Base-by-base conservation (phyloP, 2,329 filamentous ascomycete genomes). In the Tolypocladium ovalisporum region DNA sequence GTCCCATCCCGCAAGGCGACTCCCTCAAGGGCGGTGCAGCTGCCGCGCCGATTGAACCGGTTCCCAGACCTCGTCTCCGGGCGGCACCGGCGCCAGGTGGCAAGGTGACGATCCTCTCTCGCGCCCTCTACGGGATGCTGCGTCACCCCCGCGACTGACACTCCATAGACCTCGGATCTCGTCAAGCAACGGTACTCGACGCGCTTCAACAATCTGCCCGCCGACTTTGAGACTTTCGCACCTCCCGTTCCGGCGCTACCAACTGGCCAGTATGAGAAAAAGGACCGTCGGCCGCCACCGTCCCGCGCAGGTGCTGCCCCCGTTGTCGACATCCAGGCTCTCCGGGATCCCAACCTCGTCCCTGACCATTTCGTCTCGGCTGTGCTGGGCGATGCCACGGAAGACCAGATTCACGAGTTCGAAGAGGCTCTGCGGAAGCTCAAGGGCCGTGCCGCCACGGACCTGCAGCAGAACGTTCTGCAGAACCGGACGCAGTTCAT, bases 401-500 rank as follows among this genome's bases (percentile, higher is more conserved):
- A 96, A 65, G 85, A 89, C 61, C 90, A 96, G 62, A 95, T 97
- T 59, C 83, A 84, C 62, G 86, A 88, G 55, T 97, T 88, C 69
- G 89, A 96, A 69, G 79, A 82, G 54, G 85, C 85, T 27, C 77
- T 97, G 49, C 85, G 85, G 62, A 87, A 87, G 65, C 79, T 94
- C 57, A 93, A 93, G 72, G 81, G 82, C 62, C 84, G 89, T 57
- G 91, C 90, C 10, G 87, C 88, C 6, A 81, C 85, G 54, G 92
- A 97, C 65, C 79, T 99, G 27, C 93, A 97, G 72, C 90, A 95
- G 68, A 97, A 92, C 73, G 88, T 99, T 54, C 93, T 96, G 73
- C 92, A 97, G 71, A 99, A 99, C 72, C 86, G 94, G 54, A 96
- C 90, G 0, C 94, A 97, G 67, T 99, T 99, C 69, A 97, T 99